Percentiles rank a stretch among this genome's conserved stretches.
Conservation (phyloP, 192 early-diverging fungal species). For the Radiomyces spectabilis region DNA sequence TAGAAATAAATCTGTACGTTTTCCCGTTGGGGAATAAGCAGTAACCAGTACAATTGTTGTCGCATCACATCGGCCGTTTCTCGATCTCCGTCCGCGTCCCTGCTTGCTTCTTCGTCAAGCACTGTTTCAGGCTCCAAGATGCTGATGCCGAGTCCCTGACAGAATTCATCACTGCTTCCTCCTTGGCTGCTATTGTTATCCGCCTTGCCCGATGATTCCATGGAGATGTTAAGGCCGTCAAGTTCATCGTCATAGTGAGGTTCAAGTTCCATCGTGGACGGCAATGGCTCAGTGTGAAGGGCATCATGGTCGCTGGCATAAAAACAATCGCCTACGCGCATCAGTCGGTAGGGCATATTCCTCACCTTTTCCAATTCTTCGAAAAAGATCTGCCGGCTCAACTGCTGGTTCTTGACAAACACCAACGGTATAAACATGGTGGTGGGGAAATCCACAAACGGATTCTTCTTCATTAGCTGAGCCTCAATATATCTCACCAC, state of each 20-base stretch:
- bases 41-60: conserved; percentile 56
- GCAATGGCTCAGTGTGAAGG: neutral
- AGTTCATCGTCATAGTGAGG: neutral
- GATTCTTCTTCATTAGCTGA: conserved; percentile 44
- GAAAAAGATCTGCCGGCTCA: conserved; percentile 43
- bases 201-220: neutral
- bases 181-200: neutral
- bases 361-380: conserved; percentile 36
- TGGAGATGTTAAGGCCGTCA: conserved; percentile 2
- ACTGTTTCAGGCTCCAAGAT: conserved; percentile 11
- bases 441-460: conserved; percentile 50
- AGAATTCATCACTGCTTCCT: conserved; percentile 32
- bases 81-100: neutral
- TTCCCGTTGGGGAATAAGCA: conserved; percentile 42
- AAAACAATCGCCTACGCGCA: conserved; percentile 43
- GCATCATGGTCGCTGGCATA: conserved; percentile 33
- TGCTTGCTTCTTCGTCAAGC: neutral
- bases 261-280: neutral
- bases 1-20: conserved; percentile 62
- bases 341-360: conserved; percentile 39
- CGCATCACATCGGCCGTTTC: neutral
- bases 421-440: conserved; percentile 37
- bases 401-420: conserved; percentile 37
- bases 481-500: conserved; percentile 41
- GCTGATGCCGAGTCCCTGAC: conserved; percentile 45